A percentile compares a stretch with the other conserved stretches of the same genome.
Conservation (phyloP, 2,329 filamentous ascomycete species). For the Magnaporthales sp. region DNA sequence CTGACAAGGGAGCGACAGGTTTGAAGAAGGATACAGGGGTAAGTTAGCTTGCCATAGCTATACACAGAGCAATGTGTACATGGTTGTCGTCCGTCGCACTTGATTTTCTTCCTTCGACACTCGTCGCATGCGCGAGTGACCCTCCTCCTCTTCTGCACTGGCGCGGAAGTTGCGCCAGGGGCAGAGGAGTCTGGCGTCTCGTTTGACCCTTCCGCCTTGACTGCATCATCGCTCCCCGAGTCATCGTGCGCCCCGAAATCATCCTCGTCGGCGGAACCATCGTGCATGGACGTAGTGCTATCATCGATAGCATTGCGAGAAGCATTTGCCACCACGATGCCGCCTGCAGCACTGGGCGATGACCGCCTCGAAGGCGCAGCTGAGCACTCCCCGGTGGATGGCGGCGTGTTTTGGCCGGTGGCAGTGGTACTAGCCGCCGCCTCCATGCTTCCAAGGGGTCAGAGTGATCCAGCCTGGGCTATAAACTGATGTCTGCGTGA, state of each 20-base stretch:
- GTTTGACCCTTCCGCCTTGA: conserved; percentile 8
- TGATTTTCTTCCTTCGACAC: conserved; percentile 79
- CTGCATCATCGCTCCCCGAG: neutral
- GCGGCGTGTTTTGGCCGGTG: neutral
- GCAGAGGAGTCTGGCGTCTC: conserved; percentile 4
- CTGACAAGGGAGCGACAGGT: neutral
- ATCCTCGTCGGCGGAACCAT: neutral
- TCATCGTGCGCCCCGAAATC: neutral
- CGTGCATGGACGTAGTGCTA: neutral
- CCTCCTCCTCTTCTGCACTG: conserved; percentile 66
- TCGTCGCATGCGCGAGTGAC: conserved; percentile 78
- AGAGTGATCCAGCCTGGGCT: neutral
- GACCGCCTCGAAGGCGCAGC: neutral
- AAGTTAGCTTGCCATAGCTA: conserved; percentile 71
- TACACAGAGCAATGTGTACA: conserved; percentile 97
- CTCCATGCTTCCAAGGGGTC: neutral
- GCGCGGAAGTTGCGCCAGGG: conserved; percentile 33
- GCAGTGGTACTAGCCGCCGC: neutral
- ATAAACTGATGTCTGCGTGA: neutral
- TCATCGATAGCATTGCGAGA: neutral
- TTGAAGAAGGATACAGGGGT: conserved; percentile 5
- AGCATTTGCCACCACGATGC: neutral
- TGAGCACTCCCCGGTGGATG: neutral
- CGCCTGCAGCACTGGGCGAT: neutral
- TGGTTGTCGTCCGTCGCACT: conserved; percentile 78